phyloP scores from a whole-genome alignment of 352 stramenopile species.

The Halophytophthora polymorphica region DNA sequence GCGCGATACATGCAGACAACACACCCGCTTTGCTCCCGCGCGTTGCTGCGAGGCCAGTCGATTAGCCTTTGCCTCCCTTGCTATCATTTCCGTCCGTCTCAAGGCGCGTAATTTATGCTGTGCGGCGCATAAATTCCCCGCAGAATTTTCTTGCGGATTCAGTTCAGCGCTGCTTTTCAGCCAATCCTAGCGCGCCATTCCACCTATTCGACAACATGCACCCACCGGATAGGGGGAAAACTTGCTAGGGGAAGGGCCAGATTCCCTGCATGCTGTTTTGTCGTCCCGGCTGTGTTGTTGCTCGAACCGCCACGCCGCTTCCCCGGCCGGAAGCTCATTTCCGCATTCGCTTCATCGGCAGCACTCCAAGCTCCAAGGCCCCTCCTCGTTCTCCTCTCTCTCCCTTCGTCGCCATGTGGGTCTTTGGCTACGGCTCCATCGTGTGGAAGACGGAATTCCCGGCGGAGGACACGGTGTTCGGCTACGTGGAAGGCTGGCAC shows the following conservation, averaged over 20 bases:
- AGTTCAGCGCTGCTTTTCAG: constrained; percentile 12
- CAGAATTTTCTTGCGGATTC: constrained; percentile 30
- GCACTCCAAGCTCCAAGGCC: constrained; percentile 5
- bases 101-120: too few relatives aligned
- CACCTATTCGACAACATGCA: constrained; percentile 3
- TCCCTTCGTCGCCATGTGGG: constrained; percentile 51
- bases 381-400: neutral
- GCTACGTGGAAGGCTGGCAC: constrained; percentile 82
- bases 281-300: neutral
- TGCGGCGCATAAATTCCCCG: constrained; percentile 3
- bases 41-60: too few relatives aligned
- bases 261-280: neutral
- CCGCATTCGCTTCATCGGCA: constrained; percentile 21
- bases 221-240: too few relatives aligned
- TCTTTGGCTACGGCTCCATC: constrained; percentile 85
- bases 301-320: constrained; percentile 9
- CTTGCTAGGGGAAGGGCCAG: neutral
- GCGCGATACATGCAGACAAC: too few relatives aligned
- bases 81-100: too few relatives aligned
- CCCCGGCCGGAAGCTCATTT: constrained; percentile 20
- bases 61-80: too few relatives aligned
- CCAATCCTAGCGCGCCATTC: neutral
- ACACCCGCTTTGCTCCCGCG: too few relatives aligned
- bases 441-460: constrained; percentile 79
- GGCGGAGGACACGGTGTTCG: constrained; percentile 60